phyloP scores from a whole-genome alignment of 805 yeast species.

The Metschnikowia gruessii region DNA sequence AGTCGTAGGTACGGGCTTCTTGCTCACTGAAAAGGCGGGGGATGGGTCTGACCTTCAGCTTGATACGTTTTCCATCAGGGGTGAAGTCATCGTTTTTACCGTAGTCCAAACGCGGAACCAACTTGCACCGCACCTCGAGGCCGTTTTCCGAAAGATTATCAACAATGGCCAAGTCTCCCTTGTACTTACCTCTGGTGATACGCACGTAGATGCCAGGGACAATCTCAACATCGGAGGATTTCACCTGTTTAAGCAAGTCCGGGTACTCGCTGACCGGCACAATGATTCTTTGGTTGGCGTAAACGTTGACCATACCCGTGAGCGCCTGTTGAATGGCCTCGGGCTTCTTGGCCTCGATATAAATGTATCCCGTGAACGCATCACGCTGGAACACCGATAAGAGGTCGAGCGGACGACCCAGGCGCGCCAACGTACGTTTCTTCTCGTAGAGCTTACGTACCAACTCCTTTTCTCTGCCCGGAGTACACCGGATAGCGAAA shows the following conservation, averaged over 20 bases:
- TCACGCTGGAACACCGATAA: constrained; percentile 92
- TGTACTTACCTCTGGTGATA: constrained; percentile 84
- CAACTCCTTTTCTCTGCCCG: constrained; percentile 88
- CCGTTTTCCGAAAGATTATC: constrained; percentile 94
- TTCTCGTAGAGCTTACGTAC: constrained; percentile 83
- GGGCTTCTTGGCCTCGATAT: constrained; percentile 90
- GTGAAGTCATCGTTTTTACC: constrained; percentile 62
- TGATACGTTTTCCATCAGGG: constrained; percentile 41
- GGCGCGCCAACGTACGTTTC: constrained; percentile 71
- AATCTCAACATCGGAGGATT: constrained; percentile 80
- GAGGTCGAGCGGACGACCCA: constrained; percentile 77
- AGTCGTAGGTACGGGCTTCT: constrained; percentile 85
- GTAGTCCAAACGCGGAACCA: constrained; percentile 92
- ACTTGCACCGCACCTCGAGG: constrained; percentile 86
- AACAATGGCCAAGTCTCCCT: constrained; percentile 89
- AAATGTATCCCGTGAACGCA: constrained; percentile 85
- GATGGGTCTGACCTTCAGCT: constrained; percentile 71
- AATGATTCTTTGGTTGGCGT: constrained; percentile 64
- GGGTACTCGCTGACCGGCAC: constrained; percentile 97
- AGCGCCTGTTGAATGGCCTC: constrained; percentile 89
- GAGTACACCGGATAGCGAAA: constrained; percentile 93
- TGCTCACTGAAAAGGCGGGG: constrained; percentile 83
- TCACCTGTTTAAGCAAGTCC: constrained; percentile 84
- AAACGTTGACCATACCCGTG: constrained; percentile 86
- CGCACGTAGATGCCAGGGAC: constrained; percentile 93